Base-by-base conservation (phyloP, 2,329 filamentous ascomycete species). In the Ophiostoma piceae region DNA sequence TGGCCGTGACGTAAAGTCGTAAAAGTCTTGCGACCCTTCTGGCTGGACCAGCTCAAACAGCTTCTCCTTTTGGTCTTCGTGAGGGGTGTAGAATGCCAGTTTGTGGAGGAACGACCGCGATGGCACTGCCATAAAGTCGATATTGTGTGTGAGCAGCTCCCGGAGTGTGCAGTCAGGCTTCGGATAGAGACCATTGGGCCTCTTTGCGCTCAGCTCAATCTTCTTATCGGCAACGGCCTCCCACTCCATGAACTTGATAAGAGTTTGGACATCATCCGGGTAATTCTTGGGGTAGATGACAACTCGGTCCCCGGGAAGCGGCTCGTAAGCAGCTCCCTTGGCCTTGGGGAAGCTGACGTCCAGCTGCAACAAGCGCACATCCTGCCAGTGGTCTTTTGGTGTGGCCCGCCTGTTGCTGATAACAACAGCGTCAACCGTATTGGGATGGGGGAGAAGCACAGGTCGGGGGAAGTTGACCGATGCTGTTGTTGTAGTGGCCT, bases 1-100 rank as follows among this genome's bases (percentile, higher is more conserved):
- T 0, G 94, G 92, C 9, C 95, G 88, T 0, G 94, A 94, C 0
- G 95, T 95, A 77, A 99, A 99, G 79, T 99, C 94, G 80, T 92
- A 98, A 70, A 97, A 89, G 75, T 99, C 95, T 74, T 98, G 93
- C 6, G 94, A 87, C 75, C 90, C 92, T 65, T 90, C 85, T 0
- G 92, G 88, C 75, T 90, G 86, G 1, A 88, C 89, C 75, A 99
- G 95, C 76, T 99, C 95, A 9, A 90, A 79, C 0, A 99, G 85
- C 1, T 94, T 88, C 72, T 95, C 90, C 74, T 87, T 88, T 75
- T 99, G 94, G 75, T 88, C 87, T 1, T 82, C 77, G 75, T 96
- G 86, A 0, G 82, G 79, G 1, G 92, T 91, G 75, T 93, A 93
- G 77, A 92, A 88, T 0, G 90, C 87, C 69, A 97, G 87, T 26